Conservation (phyloP, 2,329 filamentous ascomycete species). For the Trichoderma arundinaceum region DNA sequence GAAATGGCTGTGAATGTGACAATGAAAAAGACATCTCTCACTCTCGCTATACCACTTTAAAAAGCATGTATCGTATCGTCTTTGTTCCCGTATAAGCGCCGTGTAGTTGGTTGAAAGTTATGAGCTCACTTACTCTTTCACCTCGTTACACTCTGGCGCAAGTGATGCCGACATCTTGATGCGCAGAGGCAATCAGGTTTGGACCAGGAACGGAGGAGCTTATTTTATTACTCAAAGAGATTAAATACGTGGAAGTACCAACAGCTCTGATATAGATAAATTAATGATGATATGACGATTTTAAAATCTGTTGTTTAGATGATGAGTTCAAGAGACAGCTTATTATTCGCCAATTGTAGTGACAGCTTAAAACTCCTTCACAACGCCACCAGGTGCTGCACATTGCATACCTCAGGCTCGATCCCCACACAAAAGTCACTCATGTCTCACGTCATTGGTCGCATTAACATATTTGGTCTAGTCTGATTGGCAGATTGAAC, state of each 20-base stretch:
- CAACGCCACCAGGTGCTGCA: not conserved
- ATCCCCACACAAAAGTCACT: slow-evolving; percentile 8
- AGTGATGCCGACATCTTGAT: slow-evolving; percentile 86
- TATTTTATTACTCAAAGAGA: not conserved
- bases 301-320: not conserved
- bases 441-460: slow-evolving; percentile 8
- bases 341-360: not conserved
- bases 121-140: slow-evolving; percentile 77
- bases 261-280: not conserved
- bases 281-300: not conserved
- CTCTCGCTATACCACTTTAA: slow-evolving; percentile 99
- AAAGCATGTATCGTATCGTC: slow-evolving; percentile 96
- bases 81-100: slow-evolving; percentile 45
- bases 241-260: not conserved
- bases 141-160: slow-evolving; percentile 91
- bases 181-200: not conserved
- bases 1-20: slow-evolving; percentile 30
- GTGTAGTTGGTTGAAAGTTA: not conserved
- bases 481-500: slow-evolving; percentile 3
- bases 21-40: slow-evolving; percentile 52
- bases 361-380: no score
- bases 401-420: slow-evolving; percentile 23
- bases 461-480: not conserved
- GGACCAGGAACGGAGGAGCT: not conserved
- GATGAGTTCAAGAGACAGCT: not conserved